A percentile compares a stretch with the other conserved stretches of the same genome.
These are phyloP conservation scores for Xerocomus potaroensis DNA, from an alignment of 768 basidiomycete species.

Conservation along the genomic window DNA sequence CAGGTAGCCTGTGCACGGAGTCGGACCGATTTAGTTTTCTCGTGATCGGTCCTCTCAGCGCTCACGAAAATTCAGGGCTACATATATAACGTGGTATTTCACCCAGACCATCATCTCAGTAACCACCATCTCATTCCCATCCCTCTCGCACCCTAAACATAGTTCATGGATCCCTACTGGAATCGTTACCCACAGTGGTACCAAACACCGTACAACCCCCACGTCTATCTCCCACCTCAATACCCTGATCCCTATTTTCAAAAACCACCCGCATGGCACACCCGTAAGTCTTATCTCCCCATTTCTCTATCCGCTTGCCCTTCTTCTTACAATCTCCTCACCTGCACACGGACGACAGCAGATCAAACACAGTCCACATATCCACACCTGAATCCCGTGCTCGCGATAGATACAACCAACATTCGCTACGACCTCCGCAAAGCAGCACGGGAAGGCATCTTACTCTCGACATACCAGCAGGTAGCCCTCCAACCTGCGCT, in stretches of 20 bases:
- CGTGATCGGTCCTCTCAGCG: constrained; percentile 2
- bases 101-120: neutral
- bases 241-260: constrained; percentile 10
- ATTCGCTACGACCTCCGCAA: constrained; percentile 48
- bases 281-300: constrained; percentile 9
- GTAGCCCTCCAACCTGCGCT: constrained; percentile 37
- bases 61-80: neutral
- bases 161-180: constrained; percentile 21
- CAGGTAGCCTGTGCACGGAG: constrained; percentile 1
- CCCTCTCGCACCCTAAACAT: neutral
- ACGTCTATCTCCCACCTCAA: constrained; percentile 26
- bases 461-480: constrained; percentile 39
- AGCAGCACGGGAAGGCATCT: constrained; percentile 39
- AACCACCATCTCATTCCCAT: neutral
- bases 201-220: constrained; percentile 28
- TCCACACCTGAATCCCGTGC: constrained; percentile 49
- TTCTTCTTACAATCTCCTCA: neutral
- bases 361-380: constrained; percentile 36
- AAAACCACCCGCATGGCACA: constrained; percentile 12
- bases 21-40: constrained; percentile 6
- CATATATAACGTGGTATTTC: constrained; percentile 9
- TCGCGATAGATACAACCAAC: constrained; percentile 48
- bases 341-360: constrained; percentile 6
- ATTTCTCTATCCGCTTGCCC: neutral
- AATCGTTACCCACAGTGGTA: constrained; percentile 20